These are phyloP conservation scores for Xylariaceae sp. DNA, from an alignment of 2,329 filamentous ascomycete genomes.

Conservation along the genomic window DNA sequence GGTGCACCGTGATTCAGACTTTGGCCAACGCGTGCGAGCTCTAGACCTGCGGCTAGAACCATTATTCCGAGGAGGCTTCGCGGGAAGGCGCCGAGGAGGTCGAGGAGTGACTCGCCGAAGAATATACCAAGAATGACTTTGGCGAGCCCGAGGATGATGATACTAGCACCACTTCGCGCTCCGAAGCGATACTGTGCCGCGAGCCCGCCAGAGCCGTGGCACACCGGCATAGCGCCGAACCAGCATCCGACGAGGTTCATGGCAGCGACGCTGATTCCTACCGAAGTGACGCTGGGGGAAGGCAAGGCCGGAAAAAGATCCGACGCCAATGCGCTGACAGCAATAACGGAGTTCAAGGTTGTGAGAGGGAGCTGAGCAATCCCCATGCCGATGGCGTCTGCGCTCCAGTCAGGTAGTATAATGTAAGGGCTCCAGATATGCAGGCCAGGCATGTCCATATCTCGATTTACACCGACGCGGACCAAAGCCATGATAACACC, in stretches of 20 bases:
- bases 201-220: conserved; percentile 86
- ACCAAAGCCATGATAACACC: conserved; percentile 65
- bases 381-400: conserved; percentile 54
- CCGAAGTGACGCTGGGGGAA: conserved; percentile 67
- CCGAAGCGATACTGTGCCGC: conserved; percentile 92
- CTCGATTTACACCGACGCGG: conserved; percentile 31
- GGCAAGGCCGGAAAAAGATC: conserved; percentile 72
- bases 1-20: conserved; percentile 71
- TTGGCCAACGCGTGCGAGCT: conserved; percentile 81
- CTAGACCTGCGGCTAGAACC: conserved; percentile 84
- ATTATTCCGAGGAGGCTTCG: conserved; percentile 77
- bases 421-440: conserved; percentile 59
- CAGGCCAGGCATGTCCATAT: conserved; percentile 47
- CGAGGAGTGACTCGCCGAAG: conserved; percentile 71
- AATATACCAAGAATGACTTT: conserved; percentile 76
- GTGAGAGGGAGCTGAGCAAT: conserved; percentile 88
- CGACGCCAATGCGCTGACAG: conserved; percentile 73
- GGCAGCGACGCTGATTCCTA: conserved; percentile 76
- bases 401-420: conserved; percentile 44
- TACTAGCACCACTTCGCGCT: conserved; percentile 78
- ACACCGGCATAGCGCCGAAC: conserved; percentile 91
- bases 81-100: conserved; percentile 70
- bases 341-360: conserved; percentile 88
- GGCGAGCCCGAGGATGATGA: conserved; percentile 73
- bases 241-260: conserved; percentile 87